Evolutionary conservation across 495 filamentous ascomycete species (phyloP).

Genomic region (Margaritispora aquatica): DNA sequence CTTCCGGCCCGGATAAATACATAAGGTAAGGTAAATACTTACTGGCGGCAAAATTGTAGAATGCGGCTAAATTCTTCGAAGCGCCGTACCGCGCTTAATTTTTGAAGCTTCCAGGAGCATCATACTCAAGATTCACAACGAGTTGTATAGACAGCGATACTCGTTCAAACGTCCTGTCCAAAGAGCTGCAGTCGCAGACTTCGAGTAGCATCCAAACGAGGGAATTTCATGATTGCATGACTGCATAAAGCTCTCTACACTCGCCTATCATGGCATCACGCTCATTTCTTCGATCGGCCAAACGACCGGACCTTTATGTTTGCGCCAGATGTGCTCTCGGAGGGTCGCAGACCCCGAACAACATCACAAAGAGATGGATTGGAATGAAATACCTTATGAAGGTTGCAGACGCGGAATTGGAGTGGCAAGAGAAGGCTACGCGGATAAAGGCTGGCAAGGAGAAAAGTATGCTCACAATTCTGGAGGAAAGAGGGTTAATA

Average conservation of each 20-base stretch:
- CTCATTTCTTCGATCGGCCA: conserved; percentile 16
- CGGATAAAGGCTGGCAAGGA: conserved; percentile 54
- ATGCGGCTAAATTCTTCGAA: too few species aligned
- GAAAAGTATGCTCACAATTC: conserved; percentile 56
- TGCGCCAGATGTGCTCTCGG: conserved; percentile 22
- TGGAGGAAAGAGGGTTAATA: conserved; percentile 77
- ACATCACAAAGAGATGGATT: conserved; percentile 32
- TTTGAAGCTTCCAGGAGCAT: background rate
- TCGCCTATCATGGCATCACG: conserved; percentile 21
- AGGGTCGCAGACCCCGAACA: conserved; percentile 2
- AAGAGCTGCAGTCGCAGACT: background rate
- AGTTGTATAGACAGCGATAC: too few species aligned
- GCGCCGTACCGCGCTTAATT: background rate
- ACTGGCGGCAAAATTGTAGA: too few species aligned
- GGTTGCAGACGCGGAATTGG: conserved; percentile 42
- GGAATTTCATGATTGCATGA: background rate
- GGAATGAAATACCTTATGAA: conserved; percentile 43
- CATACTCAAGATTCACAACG: too few species aligned
- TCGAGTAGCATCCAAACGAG: background rate
- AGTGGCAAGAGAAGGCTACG: conserved; percentile 51
- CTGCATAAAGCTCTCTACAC: background rate
- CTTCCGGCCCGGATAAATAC: background rate
- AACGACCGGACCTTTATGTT: conserved; percentile 7
- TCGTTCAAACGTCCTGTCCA: background rate
- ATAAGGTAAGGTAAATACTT: background rate